phyloP scores from a whole-genome alignment of 2,329 filamentous ascomycete species.

The Colletotrichum sp. region DNA sequence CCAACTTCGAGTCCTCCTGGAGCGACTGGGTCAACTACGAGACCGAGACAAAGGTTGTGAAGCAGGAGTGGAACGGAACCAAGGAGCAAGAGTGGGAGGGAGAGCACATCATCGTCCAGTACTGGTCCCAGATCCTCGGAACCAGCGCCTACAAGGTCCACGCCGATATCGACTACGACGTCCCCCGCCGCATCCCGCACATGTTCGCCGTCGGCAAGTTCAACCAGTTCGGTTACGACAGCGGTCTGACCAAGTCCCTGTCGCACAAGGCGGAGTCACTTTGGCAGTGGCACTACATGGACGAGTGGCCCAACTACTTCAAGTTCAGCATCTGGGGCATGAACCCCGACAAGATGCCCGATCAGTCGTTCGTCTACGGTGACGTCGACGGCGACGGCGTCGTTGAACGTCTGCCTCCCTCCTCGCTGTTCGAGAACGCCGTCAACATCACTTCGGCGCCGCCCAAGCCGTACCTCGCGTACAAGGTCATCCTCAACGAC shows the following conservation, averaged over 20 bases:
- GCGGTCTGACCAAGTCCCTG: constrained; percentile 60
- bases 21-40: constrained; percentile 62
- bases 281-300: constrained; percentile 66
- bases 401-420: constrained; percentile 66
- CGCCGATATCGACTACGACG: constrained; percentile 50
- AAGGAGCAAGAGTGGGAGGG: constrained; percentile 62
- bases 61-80: constrained; percentile 61
- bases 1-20: constrained; percentile 65
- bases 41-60: constrained; percentile 52
- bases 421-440: constrained; percentile 56
- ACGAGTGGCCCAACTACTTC: constrained; percentile 66
- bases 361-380: constrained; percentile 60
- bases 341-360: constrained; percentile 65
- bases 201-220: constrained; percentile 66
- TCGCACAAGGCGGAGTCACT: constrained; percentile 48
- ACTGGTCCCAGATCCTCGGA: constrained; percentile 63
- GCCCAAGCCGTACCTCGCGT: constrained; percentile 57
- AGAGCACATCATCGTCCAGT: constrained; percentile 68
- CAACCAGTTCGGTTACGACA: constrained; percentile 69
- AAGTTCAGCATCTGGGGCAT: constrained; percentile 73
- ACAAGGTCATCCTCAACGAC: constrained; percentile 59
- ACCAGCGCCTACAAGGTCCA: constrained; percentile 66
- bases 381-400: constrained; percentile 66
- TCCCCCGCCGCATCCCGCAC: constrained; percentile 62
- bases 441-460: constrained; percentile 47